phyloP scores from a whole-genome alignment of 768 basidiomycete genomes.

The Pisolithus orientalis region DNA sequence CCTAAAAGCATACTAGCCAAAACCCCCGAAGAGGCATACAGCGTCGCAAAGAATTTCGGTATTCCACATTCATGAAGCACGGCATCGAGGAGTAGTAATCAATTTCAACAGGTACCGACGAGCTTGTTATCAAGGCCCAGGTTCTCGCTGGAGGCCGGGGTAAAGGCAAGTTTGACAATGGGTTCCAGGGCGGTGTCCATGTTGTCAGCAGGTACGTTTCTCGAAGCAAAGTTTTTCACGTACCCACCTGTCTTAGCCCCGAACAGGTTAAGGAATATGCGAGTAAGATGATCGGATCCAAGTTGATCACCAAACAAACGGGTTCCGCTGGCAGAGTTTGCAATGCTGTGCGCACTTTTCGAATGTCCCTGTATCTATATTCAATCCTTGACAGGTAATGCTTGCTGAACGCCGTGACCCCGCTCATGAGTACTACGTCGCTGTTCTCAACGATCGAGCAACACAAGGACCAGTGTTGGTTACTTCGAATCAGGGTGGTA shows the following conservation, averaged over 20 bases:
- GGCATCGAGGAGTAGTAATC: background rate
- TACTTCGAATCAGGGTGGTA: slow-evolving; percentile 90
- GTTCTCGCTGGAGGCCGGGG: slow-evolving; percentile 98
- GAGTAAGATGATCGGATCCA: slow-evolving; percentile 87
- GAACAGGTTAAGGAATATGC: slow-evolving; percentile 86
- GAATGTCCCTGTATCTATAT: background rate
- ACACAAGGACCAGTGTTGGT: slow-evolving; percentile 89
- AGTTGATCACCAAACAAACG: slow-evolving; percentile 98
- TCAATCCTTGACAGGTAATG: slow-evolving; percentile 71
- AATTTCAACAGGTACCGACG: slow-evolving; percentile 48
- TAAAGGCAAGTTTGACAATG: slow-evolving; percentile 94
- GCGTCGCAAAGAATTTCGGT: slow-evolving; percentile 89
- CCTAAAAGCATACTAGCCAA: slow-evolving; percentile 88
- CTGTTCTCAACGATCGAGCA: slow-evolving; percentile 91
- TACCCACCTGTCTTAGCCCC: slow-evolving; percentile 45
- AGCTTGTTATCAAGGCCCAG: slow-evolving; percentile 96
- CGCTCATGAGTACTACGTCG: slow-evolving; percentile 96
- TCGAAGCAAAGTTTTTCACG: background rate
- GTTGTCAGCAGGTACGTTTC: slow-evolving; percentile 70
- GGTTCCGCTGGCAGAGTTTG: slow-evolving; percentile 88
- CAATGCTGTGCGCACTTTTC: slow-evolving; percentile 67
- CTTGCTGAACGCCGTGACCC: slow-evolving; percentile 92
- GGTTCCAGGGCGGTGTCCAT: slow-evolving; percentile 96
- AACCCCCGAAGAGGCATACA: slow-evolving; percentile 81
- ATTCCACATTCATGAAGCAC: slow-evolving; percentile 14